Conservation (phyloP, 2,329 filamentous ascomycete species). For the Cladosporium austrohemisphaericum region DNA sequence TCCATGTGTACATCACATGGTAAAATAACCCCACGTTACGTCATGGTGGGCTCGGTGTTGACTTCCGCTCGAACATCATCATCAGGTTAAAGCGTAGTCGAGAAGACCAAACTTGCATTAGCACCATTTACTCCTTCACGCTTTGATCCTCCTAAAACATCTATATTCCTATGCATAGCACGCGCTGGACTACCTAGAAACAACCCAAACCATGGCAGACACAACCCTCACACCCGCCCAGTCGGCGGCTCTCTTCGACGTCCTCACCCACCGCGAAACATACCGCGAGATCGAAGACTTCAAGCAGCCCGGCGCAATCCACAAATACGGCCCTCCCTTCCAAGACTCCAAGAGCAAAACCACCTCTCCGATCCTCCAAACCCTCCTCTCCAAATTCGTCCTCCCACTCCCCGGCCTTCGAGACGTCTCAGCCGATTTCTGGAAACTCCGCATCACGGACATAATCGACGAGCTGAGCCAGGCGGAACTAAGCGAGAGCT, state of each 20-base stretch:
- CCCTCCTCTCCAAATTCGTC: conserved; percentile 61
- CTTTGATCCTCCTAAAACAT: neutral
- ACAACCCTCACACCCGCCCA: conserved; percentile 38
- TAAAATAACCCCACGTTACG: too few species aligned
- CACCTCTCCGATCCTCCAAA: conserved; percentile 59
- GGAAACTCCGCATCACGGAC: conserved; percentile 58
- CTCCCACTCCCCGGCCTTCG: conserved; percentile 64
- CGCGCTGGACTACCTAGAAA: neutral
- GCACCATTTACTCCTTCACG: neutral
- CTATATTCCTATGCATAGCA: too few species aligned
- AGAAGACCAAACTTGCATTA: too few species aligned
- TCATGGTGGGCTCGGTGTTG: too few species aligned
- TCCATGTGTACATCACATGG: too few species aligned
- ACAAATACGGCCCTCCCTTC: conserved; percentile 69
- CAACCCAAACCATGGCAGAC: conserved; percentile 1
- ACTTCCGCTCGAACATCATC: too few species aligned
- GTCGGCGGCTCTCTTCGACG: conserved; percentile 51
- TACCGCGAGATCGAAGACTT: conserved; percentile 69
- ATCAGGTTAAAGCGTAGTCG: too few species aligned
- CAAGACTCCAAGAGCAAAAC: conserved; percentile 40
- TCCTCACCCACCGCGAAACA: conserved; percentile 52
- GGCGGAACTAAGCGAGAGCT: conserved; percentile 73
- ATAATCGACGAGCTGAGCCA: conserved; percentile 61
- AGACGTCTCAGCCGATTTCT: conserved; percentile 62
- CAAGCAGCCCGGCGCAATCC: conserved; percentile 61